Base-by-base conservation (phyloP, 495 filamentous ascomycete genomes). In the Penicillium salamii region DNA sequence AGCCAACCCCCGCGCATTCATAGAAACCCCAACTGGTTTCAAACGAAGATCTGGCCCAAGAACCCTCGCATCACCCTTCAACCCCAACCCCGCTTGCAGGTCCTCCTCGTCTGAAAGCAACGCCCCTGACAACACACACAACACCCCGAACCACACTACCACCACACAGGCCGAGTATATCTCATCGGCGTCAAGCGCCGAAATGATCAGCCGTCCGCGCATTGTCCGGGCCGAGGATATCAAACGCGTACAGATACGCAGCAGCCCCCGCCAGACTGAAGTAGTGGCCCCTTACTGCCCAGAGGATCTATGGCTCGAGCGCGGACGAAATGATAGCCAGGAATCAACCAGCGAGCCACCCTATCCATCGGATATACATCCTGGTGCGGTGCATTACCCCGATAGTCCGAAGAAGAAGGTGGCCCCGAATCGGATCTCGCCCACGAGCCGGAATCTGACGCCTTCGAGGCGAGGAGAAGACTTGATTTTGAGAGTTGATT, bases 401-500 rank as follows among this genome's bases (percentile, higher is more conserved):
- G 34, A 40, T 11, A 62, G 58, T 21, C 61, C 58, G 6, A 52
- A 61, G 20, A 61, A 52, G 20, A 21, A 28, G 24, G n/a, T n/a
- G n/a, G 41, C 38, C n/a, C 20, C 43, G 17, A 60, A 58, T 31
- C 60, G 66, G 23, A 52, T 54, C 23, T 55, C 55, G 12, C 62
- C 66, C 1, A 54, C 49, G n/a, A 64, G 67, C 46, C 64, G 60
- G 44, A 68, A 72, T 49, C 39, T 75, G 31, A 72, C 66, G 8
- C 70, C 70, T 3, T 71, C 68, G 5, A 58, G 58, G 39, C 33
- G 59, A 28, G 67, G 69, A 5, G 49, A 59, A 13, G 69, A 73
- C 50, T 51, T 75, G 53, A 68, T 71, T 21, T 44, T 73, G 7
- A 56, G 61, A 11, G 70, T 73, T 37, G 70, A 75, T 45, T 70